Percentiles rank a stretch among this genome's conserved stretches.
Evolutionary conservation across 169 alveolate genomes (phyloP).

Genomic region (Babesia ovis): DNA sequence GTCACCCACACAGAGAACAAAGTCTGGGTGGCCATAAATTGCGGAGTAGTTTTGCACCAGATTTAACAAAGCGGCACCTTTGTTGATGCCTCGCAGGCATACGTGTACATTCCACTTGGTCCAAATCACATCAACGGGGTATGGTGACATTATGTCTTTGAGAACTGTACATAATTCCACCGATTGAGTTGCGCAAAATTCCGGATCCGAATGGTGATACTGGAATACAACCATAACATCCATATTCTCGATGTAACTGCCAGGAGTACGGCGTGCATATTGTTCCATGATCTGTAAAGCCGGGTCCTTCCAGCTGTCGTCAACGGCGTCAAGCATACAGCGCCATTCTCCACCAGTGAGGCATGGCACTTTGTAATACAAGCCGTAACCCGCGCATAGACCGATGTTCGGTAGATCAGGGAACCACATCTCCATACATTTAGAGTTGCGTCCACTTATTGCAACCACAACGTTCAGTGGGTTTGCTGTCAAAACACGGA

Average conservation of each 20-base stretch:
- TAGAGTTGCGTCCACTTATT: conserved; percentile 38
- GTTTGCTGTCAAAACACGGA: conserved; percentile 21
- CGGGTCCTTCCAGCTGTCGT: conserved; percentile 54
- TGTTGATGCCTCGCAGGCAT: conserved; percentile 41
- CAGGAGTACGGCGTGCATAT: conserved; percentile 83
- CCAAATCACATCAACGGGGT: conserved; percentile 71
- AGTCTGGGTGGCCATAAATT: conserved; percentile 59
- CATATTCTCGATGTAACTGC: conserved; percentile 84
- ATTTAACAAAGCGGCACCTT: conserved; percentile 60
- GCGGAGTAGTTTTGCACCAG: conserved; percentile 41
- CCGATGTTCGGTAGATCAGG: conserved; percentile 35
- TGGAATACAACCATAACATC: conserved; percentile 82
- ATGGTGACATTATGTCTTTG: conserved; percentile 43
- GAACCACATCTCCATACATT: conserved; percentile 62
- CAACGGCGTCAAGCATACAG: conserved; percentile 22
- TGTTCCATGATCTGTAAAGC: conserved; percentile 56
- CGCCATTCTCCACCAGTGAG: conserved; percentile 59
- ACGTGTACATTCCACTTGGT: conserved; percentile 56
- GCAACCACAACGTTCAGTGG: conserved; percentile 39
- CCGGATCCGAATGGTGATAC: conserved; percentile 85
- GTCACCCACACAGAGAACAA: conserved; percentile 57
- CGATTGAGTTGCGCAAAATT: conserved; percentile 85
- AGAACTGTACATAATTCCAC: conserved; percentile 75
- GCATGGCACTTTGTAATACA: conserved; percentile 38
- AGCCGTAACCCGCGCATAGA: conserved; percentile 59